Evolutionary conservation across 305 asterid genomes (phyloP).

Genomic region (Solanum aculeatissimum): DNA sequence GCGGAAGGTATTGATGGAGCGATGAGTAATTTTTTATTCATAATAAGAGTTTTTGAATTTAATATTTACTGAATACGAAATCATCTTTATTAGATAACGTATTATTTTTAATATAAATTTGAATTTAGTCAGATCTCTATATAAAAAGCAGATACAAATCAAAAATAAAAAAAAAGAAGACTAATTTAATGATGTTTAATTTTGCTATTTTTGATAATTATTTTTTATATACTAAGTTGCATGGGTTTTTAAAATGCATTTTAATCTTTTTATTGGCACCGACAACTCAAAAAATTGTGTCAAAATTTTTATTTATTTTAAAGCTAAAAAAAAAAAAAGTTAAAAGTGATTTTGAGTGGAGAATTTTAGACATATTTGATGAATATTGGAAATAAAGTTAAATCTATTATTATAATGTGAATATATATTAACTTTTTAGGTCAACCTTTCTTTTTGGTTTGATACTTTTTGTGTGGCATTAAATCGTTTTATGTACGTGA

Average conservation of each 20-base stretch:
- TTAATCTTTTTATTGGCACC: background rate
- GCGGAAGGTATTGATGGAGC: no score
- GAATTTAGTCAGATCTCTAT: background rate
- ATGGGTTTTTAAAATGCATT: background rate
- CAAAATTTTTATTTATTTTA: background rate
- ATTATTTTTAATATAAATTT: background rate
- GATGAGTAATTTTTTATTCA: no score
- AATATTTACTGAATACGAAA: no score
- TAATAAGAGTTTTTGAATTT: no score
- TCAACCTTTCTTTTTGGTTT: background rate
- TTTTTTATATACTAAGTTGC: background rate
- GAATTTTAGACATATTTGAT: background rate
- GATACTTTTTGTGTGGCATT: background rate
- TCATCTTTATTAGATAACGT: no score
- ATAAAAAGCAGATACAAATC: fast-evolving
- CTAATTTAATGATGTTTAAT: background rate
- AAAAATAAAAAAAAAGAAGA: background rate
- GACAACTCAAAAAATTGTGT: background rate
- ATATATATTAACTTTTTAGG: background rate
- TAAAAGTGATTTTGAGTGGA: background rate
- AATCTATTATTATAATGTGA: background rate
- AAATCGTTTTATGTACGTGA: background rate
- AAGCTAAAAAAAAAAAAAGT: background rate
- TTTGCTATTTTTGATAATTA: background rate
- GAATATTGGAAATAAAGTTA: background rate